phyloP scores from a whole-genome alignment of 108 stramenopile species.

The Nitzschia sp. region DNA sequence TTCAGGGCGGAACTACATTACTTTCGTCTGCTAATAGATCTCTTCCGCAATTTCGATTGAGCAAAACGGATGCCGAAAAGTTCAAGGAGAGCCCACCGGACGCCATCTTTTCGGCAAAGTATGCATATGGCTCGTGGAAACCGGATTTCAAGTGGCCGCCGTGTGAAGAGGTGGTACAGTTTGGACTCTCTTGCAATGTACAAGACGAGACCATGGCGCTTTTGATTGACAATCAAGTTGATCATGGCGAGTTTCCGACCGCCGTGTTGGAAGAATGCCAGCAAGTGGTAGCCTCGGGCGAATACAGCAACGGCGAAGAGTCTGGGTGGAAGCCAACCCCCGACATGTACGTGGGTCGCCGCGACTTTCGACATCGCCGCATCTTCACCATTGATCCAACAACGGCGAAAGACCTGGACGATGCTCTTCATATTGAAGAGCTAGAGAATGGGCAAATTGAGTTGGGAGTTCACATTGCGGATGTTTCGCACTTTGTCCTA shows the following conservation, averaged over 20 bases:
- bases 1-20: conserved; percentile 45
- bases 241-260: conserved; percentile 89
- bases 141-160: conserved; percentile 73
- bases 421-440: conserved; percentile 86
- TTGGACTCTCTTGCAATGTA: conserved; percentile 79
- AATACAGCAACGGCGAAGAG: conserved; percentile 41
- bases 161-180: conserved; percentile 54
- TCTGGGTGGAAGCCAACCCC: conserved; percentile 86
- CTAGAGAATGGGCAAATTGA: conserved; percentile 80
- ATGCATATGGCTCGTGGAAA: conserved; percentile 67
- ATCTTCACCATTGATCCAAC: conserved; percentile 97
- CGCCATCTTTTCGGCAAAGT: conserved; percentile 64
- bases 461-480: conserved; percentile 97
- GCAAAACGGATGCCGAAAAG: conserved; percentile 20
- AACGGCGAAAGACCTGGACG: conserved; percentile 95
- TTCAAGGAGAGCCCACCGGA: conserved; percentile 37
- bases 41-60: conserved; percentile 63
- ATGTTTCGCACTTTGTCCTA: conserved; percentile 92
- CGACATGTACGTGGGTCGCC: conserved; percentile 64
- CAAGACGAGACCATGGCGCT: conserved; percentile 91
- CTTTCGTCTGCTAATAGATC: conserved; percentile 64
- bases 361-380: conserved; percentile 78
- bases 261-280: conserved; percentile 76
- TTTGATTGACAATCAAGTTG: conserved; percentile 75
- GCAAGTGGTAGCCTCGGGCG: conserved; percentile 61